Base-by-base conservation (phyloP, 148 eudicot genomes). In the Linanthus parryae region DNA sequence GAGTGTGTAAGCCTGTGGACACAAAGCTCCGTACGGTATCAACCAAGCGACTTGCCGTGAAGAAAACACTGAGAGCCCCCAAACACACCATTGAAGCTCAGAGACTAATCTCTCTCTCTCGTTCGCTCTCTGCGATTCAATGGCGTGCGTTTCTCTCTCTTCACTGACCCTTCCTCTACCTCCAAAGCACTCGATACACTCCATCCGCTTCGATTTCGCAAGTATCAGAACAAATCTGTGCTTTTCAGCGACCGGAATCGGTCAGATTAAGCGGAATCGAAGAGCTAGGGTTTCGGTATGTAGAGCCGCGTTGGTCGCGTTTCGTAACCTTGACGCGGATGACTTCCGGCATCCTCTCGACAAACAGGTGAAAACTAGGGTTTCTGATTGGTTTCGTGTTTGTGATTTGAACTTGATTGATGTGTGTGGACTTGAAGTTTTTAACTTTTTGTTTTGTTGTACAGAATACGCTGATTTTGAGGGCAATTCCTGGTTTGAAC, bases 331-430 rank as follows among this genome's bases (percentile, higher is more conserved):
- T 7, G 89, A 91, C 19, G 95, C 98, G 4, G 95, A 86, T 65
- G 98, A 91, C 56, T 81, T 91, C 48, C 70, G 95, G 24, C 98
- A 91, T 58, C 95, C 98, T 18, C 98, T 91, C 35, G 95, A 91
- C 69, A 69, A 72, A 66, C 97, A 84, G 69, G 97, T 90, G 40
- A 54, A 30, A 29, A 3, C 35, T 16, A 27, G 9, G 23, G 31
- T 12, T 30, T 10, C 13, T 4, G 54, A 29, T 8, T 2, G 3
- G 14, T 16, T 30, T 17, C 44, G 5, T 53, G 7, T 3, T 14
- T 24, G 15, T 22, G 42, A 30, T 19, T 33, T 22, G 8, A 34
- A 21, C 25, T 16, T 25, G 8, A 16, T 48, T 15, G 2, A 4
- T 58, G 29, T 2, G 28, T 16, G n/a, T 58, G 7, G 31, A 43